A percentile compares a stretch with the other conserved stretches of the same genome.
Evolutionary conservation across 441 rosid genomes (phyloP).

Genomic region (Bruguiera hainesii): DNA sequence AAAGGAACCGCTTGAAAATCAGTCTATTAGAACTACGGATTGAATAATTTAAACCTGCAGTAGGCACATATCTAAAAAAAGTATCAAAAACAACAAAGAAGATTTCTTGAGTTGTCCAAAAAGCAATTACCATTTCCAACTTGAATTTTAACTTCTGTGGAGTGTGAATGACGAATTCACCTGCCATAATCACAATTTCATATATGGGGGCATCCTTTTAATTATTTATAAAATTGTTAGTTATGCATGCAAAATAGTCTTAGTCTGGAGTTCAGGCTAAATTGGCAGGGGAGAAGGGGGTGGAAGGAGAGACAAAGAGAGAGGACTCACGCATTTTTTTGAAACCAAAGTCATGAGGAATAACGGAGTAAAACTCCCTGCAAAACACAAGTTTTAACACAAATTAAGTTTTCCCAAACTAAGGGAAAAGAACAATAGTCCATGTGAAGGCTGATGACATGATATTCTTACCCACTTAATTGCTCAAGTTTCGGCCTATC

Average conservation of each 20-base stretch:
- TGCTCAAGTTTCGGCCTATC: constrained; percentile 57
- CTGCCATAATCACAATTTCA: constrained; percentile 42
- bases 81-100: constrained; percentile 19
- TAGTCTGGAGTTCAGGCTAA: neutral
- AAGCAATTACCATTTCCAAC: constrained; percentile 69
- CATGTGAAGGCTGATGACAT: neutral
- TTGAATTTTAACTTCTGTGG: constrained; percentile 80
- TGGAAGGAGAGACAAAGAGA: constrained; percentile 9
- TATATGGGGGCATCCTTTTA: neutral
- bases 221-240: neutral
- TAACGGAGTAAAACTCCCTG: constrained; percentile 88
- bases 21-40: neutral
- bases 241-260: neutral
- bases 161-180: constrained; percentile 82
- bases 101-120: constrained; percentile 1
- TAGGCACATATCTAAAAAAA: neutral
- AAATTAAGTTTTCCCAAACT: constrained; percentile 2
- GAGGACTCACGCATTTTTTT: constrained; percentile 71
- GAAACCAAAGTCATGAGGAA: constrained; percentile 93
- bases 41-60: constrained; percentile 1
- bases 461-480: constrained; percentile 67
- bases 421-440: neutral
- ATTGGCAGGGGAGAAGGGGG: neutral
- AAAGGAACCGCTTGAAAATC: constrained; percentile 11
- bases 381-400: constrained; percentile 21